Evolutionary conservation across 2,329 filamentous ascomycete species (phyloP), one percentile per base, ranked within the genome.

Genomic region (Nigrospora osmanthi): DNA sequence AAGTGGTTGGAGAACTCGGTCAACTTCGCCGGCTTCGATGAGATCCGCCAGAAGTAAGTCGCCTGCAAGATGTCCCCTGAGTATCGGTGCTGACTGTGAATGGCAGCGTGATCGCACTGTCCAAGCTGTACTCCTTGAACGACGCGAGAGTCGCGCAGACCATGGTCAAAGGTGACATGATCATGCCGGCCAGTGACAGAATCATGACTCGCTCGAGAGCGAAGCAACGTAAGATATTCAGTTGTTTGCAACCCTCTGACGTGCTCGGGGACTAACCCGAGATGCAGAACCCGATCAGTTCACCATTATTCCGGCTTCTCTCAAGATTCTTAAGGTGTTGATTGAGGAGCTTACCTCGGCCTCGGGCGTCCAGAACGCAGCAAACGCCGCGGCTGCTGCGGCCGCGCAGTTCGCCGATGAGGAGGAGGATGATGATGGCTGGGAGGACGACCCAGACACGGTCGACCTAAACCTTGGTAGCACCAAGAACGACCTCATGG

Each of bases 1-100:
- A 96, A 97, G 67, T 98, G 93, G 93, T 73, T 98, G 1, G 93
- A 97, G 69, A 95, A 97, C 65, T 95, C 89, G 4, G 80, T 95
- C 64, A 95, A 86, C 64, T 98, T 98, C 67, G 89, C 89, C n/a
- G 93, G 93, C 12, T 98, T 96, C 56, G 90, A 97, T 57, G 91
- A 96, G 64, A 97, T 97, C 55, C 81, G 90, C 54, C 89, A 96
- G 65, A 98, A 97, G 87, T 90, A 71, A 65, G 82, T 71, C n/a
- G 31, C 14, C 3, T 7, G 23, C 23, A 28, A 28, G 23, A 15
- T 16, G 9, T 42, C 17, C 40, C n/a, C 46, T 37, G 23, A 10
- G 23, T 10, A 28, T 10, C 6, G 23, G 5, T 49, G 40, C 66
- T 70, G 57, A 72, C 52, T 28, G 38, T 34, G 14, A 35, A 15